Conservation (phyloP, 148 eudicot species). For the Polygonum aviculare region DNA sequence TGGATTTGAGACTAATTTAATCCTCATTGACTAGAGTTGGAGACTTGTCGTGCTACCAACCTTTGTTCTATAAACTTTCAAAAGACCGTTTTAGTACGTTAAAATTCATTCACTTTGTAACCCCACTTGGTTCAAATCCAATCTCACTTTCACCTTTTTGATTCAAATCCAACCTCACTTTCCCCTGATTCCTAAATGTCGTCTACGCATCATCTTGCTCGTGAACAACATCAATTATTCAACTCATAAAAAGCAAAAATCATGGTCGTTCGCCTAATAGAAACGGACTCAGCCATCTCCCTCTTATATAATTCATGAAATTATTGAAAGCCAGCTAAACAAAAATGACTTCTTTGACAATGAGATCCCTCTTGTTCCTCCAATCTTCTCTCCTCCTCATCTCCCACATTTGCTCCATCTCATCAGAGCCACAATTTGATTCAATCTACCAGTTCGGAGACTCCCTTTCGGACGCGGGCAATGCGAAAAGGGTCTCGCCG, state of each 20-base stretch:
- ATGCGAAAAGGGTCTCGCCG: not conserved
- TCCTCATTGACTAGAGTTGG: not conserved
- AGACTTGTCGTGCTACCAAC: not conserved
- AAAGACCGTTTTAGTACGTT: not conserved
- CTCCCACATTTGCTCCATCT: not conserved
- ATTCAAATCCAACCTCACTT: not conserved
- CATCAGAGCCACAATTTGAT: not conserved
- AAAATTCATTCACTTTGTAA: not conserved
- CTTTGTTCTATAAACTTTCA: not conserved
- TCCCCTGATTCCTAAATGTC: not conserved
- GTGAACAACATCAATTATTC: not conserved
- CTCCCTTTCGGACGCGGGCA: constrained; percentile 7
- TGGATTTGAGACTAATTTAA: not conserved
- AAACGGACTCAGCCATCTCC: not conserved
- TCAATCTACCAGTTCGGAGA: constrained; percentile 10
- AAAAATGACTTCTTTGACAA: not conserved
- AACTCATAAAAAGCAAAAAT: not conserved
- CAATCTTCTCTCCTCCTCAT: not conserved
- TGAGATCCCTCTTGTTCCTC: constrained; percentile 1
- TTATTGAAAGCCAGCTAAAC: not conserved
- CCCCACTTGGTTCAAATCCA: not conserved
- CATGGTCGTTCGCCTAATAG: not conserved
- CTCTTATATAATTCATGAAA: not conserved
- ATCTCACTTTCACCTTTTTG: not conserved
- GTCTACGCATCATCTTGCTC: not conserved